Base-by-base conservation (phyloP, 768 basidiomycete genomes). In the Coprinopsis sp. region DNA sequence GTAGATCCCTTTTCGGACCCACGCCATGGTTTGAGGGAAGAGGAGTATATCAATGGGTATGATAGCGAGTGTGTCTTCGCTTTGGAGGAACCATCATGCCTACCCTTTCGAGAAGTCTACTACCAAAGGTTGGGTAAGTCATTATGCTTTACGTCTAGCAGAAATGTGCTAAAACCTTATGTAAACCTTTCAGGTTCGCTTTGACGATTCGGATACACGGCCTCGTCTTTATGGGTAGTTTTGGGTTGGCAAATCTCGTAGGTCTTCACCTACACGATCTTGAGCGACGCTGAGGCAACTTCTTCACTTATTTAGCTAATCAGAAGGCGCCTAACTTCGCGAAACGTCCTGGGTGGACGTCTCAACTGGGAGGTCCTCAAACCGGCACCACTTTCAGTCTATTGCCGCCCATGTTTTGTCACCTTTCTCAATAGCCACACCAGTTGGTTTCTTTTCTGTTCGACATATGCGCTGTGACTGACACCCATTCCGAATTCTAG, bases 191-290 rank as follows among this genome's bases (percentile, higher is more conserved):
- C 40, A 88, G 86, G 14, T 90, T 89, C 60, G 67, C 69, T 51
- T 90, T 86, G 87, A 85, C 87, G 0, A 78, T 85, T 72, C 72
- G 87, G 11, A 76, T 82, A 25, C 63, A 87, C 33, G 86, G 78
- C 2, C 79, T 87, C 51, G 76, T 87, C 7, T 59, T 87, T 0
- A 50, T 84, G 1, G 51, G 71, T 12, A 58, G 73, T 1, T 68
- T 87, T 3, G 73, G 73, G 1, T 57, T 76, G 11, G 72, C 77
- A 12, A 86, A 83, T 59, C 47, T 87, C 36, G 73, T 75, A 23
- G n/a, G 2, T 33, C 16, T 18, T 16, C 6, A 13, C 6, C 4
- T 28, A 16, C 18, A 40, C 38, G 7, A 30, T 36, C 4, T 11
- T 25, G 12, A 19, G 28, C 22, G 11, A 34, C 24, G 25, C 31